Conservation (phyloP, 495 filamentous ascomycete genomes). For the Lasiosphaeris hirsuta region DNA sequence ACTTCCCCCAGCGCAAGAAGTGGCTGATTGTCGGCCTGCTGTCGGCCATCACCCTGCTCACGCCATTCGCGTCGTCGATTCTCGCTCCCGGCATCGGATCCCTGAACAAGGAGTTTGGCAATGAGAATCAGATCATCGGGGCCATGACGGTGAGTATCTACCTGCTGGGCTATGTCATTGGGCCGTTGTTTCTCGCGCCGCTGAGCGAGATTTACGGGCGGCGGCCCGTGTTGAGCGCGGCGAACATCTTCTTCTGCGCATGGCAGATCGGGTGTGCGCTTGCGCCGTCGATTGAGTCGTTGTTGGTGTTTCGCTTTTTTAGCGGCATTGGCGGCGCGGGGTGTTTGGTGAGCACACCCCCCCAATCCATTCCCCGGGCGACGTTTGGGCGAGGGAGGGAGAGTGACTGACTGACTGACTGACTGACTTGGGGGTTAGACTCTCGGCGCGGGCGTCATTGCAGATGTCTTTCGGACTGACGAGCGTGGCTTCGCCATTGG, state of each 20-base stretch:
- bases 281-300: slow-evolving; percentile 51
- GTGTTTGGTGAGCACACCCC: slow-evolving; percentile 24
- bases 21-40: slow-evolving; percentile 61
- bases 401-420: not conserved
- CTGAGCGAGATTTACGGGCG: slow-evolving; percentile 75
- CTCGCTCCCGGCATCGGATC: slow-evolving; percentile 57
- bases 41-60: slow-evolving; percentile 55
- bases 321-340: slow-evolving; percentile 45
- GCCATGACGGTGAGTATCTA: slow-evolving; percentile 44
- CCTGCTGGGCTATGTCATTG: slow-evolving; percentile 42
- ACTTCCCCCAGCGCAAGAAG: slow-evolving; percentile 60
- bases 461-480: slow-evolving; percentile 54
- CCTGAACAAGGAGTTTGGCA: slow-evolving; percentile 53
- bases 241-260: slow-evolving; percentile 65
- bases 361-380: too few relatives aligned
- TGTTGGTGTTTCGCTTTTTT: slow-evolving; percentile 65
- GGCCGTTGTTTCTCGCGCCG: slow-evolving; percentile 58
- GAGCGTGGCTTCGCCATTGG: slow-evolving; percentile 57
- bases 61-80: slow-evolving; percentile 62
- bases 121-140: slow-evolving; percentile 32
- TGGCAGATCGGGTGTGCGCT: slow-evolving; percentile 71
- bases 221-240: slow-evolving; percentile 53
- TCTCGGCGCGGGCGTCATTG: slow-evolving; percentile 55
- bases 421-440: slow-evolving; percentile 23
- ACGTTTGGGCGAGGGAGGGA: too few relatives aligned